These are phyloP conservation scores for Pholiota microspora DNA, from an alignment of 768 basidiomycete species.

Conservation along the genomic window DNA sequence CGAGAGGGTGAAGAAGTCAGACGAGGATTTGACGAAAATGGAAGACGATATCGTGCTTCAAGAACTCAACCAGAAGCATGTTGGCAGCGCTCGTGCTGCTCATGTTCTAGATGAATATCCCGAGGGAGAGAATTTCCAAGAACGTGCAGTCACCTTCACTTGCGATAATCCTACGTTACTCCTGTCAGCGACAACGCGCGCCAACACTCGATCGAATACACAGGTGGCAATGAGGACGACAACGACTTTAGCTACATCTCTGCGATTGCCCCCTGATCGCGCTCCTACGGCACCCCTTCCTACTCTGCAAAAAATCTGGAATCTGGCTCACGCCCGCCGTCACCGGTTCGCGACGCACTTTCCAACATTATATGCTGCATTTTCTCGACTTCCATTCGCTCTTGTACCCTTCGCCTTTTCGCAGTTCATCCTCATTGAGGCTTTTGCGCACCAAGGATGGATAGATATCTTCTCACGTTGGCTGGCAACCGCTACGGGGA, in stretches of 20 bases:
- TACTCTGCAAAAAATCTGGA: background rate
- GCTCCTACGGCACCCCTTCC: background rate
- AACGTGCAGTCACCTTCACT: background rate
- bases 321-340: background rate
- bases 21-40: constrained; percentile 5
- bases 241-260: background rate
- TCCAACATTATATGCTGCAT: constrained; percentile 67
- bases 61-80: constrained; percentile 13
- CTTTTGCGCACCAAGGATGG: constrained; percentile 81
- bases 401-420: constrained; percentile 91
- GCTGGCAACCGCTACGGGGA: constrained; percentile 46
- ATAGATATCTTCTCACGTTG: constrained; percentile 77
- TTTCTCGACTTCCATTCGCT: constrained; percentile 74
- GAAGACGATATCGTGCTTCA: constrained; percentile 26
- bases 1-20: constrained; percentile 1
- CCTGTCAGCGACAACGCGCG: background rate
- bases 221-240: background rate
- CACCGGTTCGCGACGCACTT: constrained; percentile 39
- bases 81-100: constrained; percentile 23
- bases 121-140: background rate
- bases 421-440: constrained; percentile 93
- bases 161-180: background rate
- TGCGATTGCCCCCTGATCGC: background rate
- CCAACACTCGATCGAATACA: background rate
- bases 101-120: constrained; percentile 4